A percentile compares a stretch with the other conserved stretches of the same genome.
Evolutionary conservation across 1,139 yeast genomes (phyloP).

Genomic region (Yamadazyma oceani): DNA sequence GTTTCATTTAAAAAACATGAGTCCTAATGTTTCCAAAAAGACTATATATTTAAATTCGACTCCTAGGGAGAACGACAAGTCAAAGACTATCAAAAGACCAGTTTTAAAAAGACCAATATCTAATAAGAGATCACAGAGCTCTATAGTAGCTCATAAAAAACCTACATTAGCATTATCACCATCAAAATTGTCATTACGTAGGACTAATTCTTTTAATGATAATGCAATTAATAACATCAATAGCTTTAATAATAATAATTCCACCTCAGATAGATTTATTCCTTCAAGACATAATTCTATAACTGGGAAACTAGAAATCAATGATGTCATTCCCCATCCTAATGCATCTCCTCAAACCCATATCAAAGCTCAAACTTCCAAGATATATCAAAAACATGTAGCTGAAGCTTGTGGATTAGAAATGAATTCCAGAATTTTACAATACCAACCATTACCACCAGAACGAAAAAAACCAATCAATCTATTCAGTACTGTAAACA

Average conservation of each 20-base stretch:
- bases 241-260: slow-evolving; percentile 11
- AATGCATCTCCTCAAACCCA: slow-evolving; percentile 54
- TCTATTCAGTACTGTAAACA: slow-evolving; percentile 30
- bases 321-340: slow-evolving; percentile 37
- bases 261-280: slow-evolving; percentile 38
- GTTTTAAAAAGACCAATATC: slow-evolving; percentile 19
- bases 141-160: slow-evolving; percentile 9
- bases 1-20: slow-evolving; percentile 37
- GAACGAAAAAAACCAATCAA: slow-evolving; percentile 60
- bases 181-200: slow-evolving; percentile 24
- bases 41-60: slow-evolving; percentile 25
- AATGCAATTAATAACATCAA: slow-evolving; percentile 8
- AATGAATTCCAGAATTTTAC: slow-evolving; percentile 78
- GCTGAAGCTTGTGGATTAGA: slow-evolving; percentile 95
- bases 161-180: slow-evolving; percentile 17
- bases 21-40: slow-evolving; percentile 41
- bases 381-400: slow-evolving; percentile 77
- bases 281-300: slow-evolving; percentile 46
- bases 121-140: slow-evolving; percentile 13
- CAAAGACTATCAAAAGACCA: slow-evolving; percentile 15
- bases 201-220: slow-evolving; percentile 35
- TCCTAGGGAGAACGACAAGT: slow-evolving; percentile 12
- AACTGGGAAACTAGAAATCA: slow-evolving; percentile 38
- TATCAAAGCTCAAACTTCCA: slow-evolving; percentile 67
- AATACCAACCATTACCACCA: slow-evolving; percentile 88